phyloP scores from a whole-genome alignment of 768 basidiomycete species.

The Cytidiella melzeri region DNA sequence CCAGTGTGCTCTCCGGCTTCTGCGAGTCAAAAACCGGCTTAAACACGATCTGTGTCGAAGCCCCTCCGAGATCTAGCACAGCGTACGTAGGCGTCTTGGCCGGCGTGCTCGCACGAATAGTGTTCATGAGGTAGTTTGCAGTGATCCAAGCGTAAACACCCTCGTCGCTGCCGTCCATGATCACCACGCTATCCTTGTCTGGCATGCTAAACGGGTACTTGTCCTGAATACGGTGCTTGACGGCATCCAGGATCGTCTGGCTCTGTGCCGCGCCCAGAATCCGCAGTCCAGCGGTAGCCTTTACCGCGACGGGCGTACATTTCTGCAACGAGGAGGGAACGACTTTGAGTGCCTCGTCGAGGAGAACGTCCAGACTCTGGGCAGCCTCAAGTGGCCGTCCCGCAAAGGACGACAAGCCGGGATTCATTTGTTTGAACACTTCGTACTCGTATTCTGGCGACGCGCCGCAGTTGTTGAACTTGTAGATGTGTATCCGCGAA shows the following conservation, averaged over 20 bases:
- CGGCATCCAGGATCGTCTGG: conserved; percentile 68
- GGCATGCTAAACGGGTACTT: conserved; percentile 65
- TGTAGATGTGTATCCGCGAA: conserved; percentile 97
- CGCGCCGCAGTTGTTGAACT: conserved; percentile 85
- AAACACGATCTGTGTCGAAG: conserved; percentile 96
- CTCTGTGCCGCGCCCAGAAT: conserved; percentile 59
- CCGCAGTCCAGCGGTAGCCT: conserved; percentile 87
- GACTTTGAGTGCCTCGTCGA: conserved; percentile 73
- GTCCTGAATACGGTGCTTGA: conserved; percentile 48
- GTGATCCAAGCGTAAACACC: conserved; percentile 99
- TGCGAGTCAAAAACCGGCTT: conserved; percentile 61
- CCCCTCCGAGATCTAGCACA: conserved; percentile 94
- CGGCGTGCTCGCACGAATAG: conserved; percentile 53
- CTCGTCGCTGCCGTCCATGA: conserved; percentile 96
- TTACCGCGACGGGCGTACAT: conserved; percentile 87
- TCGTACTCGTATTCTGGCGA: conserved; percentile 87
- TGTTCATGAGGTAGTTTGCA: conserved; percentile 83
- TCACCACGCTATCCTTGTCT: conserved; percentile 61
- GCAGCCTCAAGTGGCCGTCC: conserved; percentile 66
- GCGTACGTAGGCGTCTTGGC: conserved; percentile 59
- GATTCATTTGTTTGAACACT: conserved; percentile 76
- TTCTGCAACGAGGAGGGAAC: conserved; percentile 60
- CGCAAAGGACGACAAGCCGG: conserved; percentile 67
- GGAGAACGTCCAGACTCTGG: conserved; percentile 64
- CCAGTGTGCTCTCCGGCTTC: conserved; percentile 34